Evolutionary conservation across 116 monocot genomes (phyloP).

Genomic region (Phalaenopsis hybrid): DNA sequence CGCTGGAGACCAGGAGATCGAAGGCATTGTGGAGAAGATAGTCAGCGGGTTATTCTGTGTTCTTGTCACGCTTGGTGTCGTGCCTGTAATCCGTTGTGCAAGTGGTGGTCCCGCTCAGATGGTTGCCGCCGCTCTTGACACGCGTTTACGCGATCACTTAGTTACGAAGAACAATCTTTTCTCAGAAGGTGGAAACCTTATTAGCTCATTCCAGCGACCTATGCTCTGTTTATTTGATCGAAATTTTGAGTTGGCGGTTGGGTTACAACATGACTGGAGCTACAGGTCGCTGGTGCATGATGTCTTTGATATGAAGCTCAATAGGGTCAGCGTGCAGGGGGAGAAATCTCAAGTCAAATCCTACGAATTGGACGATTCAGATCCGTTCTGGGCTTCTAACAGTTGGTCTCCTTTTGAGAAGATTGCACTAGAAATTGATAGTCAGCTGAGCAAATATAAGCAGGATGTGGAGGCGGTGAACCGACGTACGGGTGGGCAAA

Average conservation of each 20-base stretch:
- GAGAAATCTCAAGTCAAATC: slow-evolving; percentile 44
- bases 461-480: slow-evolving; percentile 89
- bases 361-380: slow-evolving; percentile 66
- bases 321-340: slow-evolving; percentile 43
- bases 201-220: slow-evolving; percentile 63
- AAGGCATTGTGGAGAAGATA: slow-evolving; percentile 59
- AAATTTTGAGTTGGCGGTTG: slow-evolving; percentile 86
- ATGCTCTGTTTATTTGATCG: slow-evolving; percentile 78
- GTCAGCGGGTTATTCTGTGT: slow-evolving; percentile 65
- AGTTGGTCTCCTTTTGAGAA: slow-evolving; percentile 84
- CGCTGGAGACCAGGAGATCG: slow-evolving; percentile 68
- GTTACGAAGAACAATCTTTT: too few relatives aligned
- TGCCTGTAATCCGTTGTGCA: too few relatives aligned
- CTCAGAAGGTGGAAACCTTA: slow-evolving; percentile 35
- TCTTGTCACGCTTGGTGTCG: slow-evolving; percentile 59
- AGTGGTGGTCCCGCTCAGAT: too few relatives aligned
- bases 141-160: too few relatives aligned
- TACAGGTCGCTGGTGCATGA: slow-evolving; percentile 83
- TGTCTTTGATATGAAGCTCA: slow-evolving; percentile 63
- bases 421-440: slow-evolving; percentile 90
- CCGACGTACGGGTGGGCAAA: slow-evolving; percentile 56
- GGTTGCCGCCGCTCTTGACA: too few relatives aligned
- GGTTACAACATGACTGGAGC: slow-evolving; percentile 88
- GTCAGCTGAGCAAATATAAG: slow-evolving; percentile 82
- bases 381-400: slow-evolving; percentile 73